These are phyloP conservation scores for Eremomyces bilateralis DNA, from an alignment of 495 filamentous ascomycete genomes.

Conservation along the genomic window DNA sequence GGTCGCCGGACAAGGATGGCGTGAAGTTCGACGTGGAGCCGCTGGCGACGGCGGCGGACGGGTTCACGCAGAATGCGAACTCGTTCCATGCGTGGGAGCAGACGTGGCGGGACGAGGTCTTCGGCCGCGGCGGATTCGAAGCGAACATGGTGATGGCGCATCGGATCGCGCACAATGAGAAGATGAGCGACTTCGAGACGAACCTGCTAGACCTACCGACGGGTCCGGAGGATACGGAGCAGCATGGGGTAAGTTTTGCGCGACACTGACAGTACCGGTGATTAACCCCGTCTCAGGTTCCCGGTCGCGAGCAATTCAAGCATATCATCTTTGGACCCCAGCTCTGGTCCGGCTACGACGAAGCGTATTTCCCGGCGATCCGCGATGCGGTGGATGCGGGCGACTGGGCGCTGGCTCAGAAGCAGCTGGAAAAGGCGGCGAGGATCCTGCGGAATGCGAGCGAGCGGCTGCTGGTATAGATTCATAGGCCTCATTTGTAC, in stretches of 20 bases:
- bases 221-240: slow-evolving; percentile 26
- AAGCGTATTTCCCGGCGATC: slow-evolving; percentile 64
- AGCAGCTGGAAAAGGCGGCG: slow-evolving; percentile 51
- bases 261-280: not conserved
- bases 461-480: slow-evolving; percentile 32
- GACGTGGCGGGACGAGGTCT: slow-evolving; percentile 45
- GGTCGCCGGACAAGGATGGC: slow-evolving; percentile 20
- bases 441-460: slow-evolving; percentile 43
- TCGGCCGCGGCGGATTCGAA: slow-evolving; percentile 47
- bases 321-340: slow-evolving; percentile 78
- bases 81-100: slow-evolving; percentile 54
- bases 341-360: slow-evolving; percentile 53
- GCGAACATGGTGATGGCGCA: slow-evolving; percentile 37
- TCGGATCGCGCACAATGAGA: slow-evolving; percentile 35
- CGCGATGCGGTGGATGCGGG: slow-evolving; percentile 54
- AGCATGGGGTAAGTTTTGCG: slow-evolving; percentile 39
- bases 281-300: slow-evolving; percentile 31
- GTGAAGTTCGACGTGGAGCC: slow-evolving; percentile 31
- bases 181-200: slow-evolving; percentile 55
- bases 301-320: slow-evolving; percentile 81
- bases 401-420: slow-evolving; percentile 48
- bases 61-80: slow-evolving; percentile 34
- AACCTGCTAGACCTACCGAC: slow-evolving; percentile 47
- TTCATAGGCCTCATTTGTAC: no score
- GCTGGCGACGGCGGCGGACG: slow-evolving; percentile 35